Evolutionary conservation across 148 eudicot genomes (phyloP).

Genomic region (Limonium bicolor): DNA sequence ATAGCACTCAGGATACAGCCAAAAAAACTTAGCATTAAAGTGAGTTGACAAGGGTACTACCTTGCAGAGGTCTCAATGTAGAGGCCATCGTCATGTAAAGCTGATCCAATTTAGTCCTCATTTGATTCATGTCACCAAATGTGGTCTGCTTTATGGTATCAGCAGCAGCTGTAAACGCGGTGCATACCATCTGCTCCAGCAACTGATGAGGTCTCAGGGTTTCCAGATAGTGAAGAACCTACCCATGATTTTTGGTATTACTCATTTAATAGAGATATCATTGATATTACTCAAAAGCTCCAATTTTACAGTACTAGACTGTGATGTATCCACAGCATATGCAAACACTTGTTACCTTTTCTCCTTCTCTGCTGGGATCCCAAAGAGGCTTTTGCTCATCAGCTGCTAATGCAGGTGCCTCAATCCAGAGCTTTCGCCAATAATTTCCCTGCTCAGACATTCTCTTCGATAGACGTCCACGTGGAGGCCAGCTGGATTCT

Average conservation of each 20-base stretch:
- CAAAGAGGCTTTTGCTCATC: slow-evolving; percentile 84
- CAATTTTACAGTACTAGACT: too few relatives aligned
- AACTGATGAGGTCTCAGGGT: slow-evolving; percentile 71
- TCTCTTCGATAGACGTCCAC: slow-evolving; percentile 76
- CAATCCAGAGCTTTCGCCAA: slow-evolving; percentile 92
- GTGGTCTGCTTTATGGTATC: slow-evolving; percentile 55
- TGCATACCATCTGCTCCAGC: slow-evolving; percentile 92
- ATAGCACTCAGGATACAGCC: too few relatives aligned
- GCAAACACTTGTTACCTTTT: slow-evolving; percentile 39
- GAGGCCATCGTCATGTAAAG: slow-evolving; percentile 63
- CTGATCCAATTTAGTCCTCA: slow-evolving; percentile 59
- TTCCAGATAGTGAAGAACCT: slow-evolving; percentile 94
- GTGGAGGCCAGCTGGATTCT: slow-evolving; percentile 70
- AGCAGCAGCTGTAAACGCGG: slow-evolving; percentile 78
- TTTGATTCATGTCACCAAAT: slow-evolving; percentile 52
- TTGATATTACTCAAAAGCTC: too few relatives aligned
- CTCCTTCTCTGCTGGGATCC: slow-evolving; percentile 93
- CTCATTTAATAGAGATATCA: too few relatives aligned
- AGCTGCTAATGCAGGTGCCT: slow-evolving; percentile 64
- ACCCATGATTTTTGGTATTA: too few relatives aligned
- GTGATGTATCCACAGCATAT: background rate
- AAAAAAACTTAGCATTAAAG: too few relatives aligned
- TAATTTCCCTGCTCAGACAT: slow-evolving; percentile 81
- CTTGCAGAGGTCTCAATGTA: slow-evolving; percentile 47
- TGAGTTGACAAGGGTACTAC: too few relatives aligned